Percentiles rank a stretch among this genome's conserved stretches.
phyloP scores from a whole-genome alignment of 306 rosid species.

The Cucumis hystrix region DNA sequence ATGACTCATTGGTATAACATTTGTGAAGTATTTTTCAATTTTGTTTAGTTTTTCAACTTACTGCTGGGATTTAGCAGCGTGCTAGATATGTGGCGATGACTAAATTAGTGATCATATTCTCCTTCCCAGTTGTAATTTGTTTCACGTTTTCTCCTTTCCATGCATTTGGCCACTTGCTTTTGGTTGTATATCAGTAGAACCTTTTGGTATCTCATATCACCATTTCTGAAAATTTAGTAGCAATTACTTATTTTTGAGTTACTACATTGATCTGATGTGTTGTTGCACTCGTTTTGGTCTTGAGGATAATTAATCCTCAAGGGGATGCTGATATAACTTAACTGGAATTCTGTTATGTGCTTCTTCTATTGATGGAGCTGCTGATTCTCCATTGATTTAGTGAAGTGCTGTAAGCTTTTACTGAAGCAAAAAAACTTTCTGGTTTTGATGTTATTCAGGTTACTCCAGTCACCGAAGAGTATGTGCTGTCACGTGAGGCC shows the following conservation, averaged over 20 bases:
- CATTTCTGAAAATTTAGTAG: not conserved
- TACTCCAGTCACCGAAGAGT: slow-evolving; percentile 33
- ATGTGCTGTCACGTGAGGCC: slow-evolving; percentile 61
- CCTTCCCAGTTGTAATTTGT: not conserved
- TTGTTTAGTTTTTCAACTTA: not conserved
- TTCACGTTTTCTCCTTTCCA: not conserved
- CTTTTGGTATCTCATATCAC: not conserved
- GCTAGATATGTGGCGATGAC: not conserved
- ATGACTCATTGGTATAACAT: slow-evolving; percentile 57
- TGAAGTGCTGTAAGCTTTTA: not conserved
- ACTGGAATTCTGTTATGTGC: not conserved
- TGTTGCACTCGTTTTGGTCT: not conserved
- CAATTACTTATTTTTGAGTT: not conserved
- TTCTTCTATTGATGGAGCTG: not conserved
- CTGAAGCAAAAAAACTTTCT: not conserved
- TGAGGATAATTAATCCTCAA: not conserved
- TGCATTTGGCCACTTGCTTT: not conserved
- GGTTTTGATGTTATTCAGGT: slow-evolving; percentile 38
- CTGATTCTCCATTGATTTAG: not conserved
- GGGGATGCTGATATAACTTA: not conserved
- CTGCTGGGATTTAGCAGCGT: not conserved
- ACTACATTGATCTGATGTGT: not conserved
- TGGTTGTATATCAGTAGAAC: not conserved
- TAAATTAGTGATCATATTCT: not conserved
- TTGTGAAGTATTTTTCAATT: not conserved